Conservation (phyloP, 257 asterid species). For the Asclepias syriaca region DNA sequence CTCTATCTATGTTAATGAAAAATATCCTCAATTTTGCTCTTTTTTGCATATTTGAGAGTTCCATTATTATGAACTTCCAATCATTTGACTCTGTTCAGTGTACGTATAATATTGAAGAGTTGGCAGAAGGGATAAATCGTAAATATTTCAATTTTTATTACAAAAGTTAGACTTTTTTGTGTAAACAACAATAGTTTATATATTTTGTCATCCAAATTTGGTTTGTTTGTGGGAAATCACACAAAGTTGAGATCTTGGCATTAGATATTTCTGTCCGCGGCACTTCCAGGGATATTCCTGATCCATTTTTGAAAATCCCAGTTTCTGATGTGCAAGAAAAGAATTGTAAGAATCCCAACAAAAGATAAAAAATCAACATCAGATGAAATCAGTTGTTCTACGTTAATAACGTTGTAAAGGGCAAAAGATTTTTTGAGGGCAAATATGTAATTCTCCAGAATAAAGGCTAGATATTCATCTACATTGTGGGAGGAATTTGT, state of each 20-base stretch:
- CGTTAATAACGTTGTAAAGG: slow-evolving; percentile 14
- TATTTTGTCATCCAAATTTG: no score
- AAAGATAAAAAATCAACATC: no score
- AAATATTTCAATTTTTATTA: no score
- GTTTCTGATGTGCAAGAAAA: not conserved
- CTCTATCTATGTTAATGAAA: not conserved
- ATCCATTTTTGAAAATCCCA: not conserved
- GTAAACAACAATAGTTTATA: no score
- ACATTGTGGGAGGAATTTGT: not conserved
- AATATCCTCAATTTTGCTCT: not conserved
- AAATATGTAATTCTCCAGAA: not conserved
- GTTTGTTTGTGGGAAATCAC: not conserved
- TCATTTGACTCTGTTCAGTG: no score
- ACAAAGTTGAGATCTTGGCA: not conserved
- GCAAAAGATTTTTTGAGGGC: slow-evolving; percentile 10
- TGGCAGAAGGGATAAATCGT: no score
- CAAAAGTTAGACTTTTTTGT: no score
- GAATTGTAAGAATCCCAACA: not conserved
- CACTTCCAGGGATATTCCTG: not conserved
- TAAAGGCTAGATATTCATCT: slow-evolving; percentile 2
- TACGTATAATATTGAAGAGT: not conserved
- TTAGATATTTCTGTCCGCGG: not conserved
- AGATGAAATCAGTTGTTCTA: no score
- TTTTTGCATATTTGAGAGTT: not conserved
- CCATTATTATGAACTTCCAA: not conserved